These are phyloP conservation scores for Ustilago bromivora DNA, from an alignment of 1,284 basidiomycete species.

Conservation along the genomic window DNA sequence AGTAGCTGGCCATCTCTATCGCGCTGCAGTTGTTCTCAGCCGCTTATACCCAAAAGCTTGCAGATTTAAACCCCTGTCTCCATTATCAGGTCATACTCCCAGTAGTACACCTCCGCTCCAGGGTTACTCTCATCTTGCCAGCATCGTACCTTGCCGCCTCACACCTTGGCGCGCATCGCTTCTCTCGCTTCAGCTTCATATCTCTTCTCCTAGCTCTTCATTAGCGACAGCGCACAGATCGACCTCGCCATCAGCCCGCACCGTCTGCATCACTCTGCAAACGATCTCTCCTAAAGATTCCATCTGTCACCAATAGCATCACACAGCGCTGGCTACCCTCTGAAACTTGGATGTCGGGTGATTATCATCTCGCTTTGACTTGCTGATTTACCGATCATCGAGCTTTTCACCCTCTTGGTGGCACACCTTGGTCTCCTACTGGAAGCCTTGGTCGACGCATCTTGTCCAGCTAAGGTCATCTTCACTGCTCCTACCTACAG, in stretches of 20 bases:
- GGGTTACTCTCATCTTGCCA: not conserved
- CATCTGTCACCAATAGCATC: not conserved
- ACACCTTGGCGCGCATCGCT: not conserved
- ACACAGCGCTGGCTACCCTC: not conserved
- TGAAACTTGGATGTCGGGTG: constrained; percentile 16
- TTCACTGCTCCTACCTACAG: not conserved
- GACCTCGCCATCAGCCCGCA: constrained; percentile 1
- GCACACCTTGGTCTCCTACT: not conserved
- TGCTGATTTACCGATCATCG: constrained; percentile 6
- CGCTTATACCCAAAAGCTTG: constrained; percentile 12
- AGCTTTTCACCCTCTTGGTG: constrained; percentile 20
- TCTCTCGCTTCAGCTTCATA: not conserved
- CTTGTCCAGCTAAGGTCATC: not conserved
- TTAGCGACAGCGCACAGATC: constrained; percentile 11
- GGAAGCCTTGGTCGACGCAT: not conserved
- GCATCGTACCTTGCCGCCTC: not conserved
- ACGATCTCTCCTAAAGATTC: not conserved
- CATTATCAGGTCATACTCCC: not conserved
- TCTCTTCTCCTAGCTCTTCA: constrained; percentile 1
- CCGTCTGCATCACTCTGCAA: not conserved
- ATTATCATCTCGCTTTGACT: not conserved
- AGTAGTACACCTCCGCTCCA: not conserved
- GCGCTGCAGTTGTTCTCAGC: constrained; percentile 1
- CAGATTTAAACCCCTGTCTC: not conserved
- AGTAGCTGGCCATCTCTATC: not conserved